Base-by-base conservation (phyloP, 169 alveolate species). In the Plasmodium coatneyi region DNA sequence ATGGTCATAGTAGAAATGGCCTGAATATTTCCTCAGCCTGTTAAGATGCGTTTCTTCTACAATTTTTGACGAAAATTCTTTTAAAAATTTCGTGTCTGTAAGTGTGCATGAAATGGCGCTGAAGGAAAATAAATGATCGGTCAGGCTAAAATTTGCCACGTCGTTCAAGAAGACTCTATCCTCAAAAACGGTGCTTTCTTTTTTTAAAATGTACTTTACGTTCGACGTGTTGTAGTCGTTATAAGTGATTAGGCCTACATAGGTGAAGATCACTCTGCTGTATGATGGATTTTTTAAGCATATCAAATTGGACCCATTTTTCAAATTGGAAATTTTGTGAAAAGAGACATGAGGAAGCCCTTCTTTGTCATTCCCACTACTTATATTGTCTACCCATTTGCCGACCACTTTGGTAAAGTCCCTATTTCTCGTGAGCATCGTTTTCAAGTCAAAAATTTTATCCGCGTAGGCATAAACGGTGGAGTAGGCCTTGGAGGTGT, bases 301-400 rank as follows among this genome's bases (percentile, higher is more conserved):
- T 6, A 87, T 87, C 30, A 87, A 16, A 41, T 87, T 87, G 41
- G 41, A 56, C 34, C 93, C 93, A 34, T 87, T 54, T 87, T 79
- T 54, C 49, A 87, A 60, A 66, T 79, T 87, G 46, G 14, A 25
- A 14, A 87, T n/a, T 71, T 79, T 60, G 25, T 79, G 87, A 79
- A 79, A 28, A 5, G 81, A 25, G 12, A 54, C 19, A 14, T 79
- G 9, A 41, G 14, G 5, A 16, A 6, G 2, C 16, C 5, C 41
- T 49, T 16, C 43, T 28, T 22, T 74, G 32, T 7, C 54, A 25
- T 41, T 16, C 16, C 1, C 6, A 4, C 16, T 0, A 25, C 14
- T 30, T 16, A 6, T 6, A 39, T 39, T 46, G 2, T 34, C 46
- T 52, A 39, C 25, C 0, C 41, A 5, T 19, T 25, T 14, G 14